Evolutionary conservation across 106 monocot species (phyloP).

Genomic region (Platanthera guangdongensis): DNA sequence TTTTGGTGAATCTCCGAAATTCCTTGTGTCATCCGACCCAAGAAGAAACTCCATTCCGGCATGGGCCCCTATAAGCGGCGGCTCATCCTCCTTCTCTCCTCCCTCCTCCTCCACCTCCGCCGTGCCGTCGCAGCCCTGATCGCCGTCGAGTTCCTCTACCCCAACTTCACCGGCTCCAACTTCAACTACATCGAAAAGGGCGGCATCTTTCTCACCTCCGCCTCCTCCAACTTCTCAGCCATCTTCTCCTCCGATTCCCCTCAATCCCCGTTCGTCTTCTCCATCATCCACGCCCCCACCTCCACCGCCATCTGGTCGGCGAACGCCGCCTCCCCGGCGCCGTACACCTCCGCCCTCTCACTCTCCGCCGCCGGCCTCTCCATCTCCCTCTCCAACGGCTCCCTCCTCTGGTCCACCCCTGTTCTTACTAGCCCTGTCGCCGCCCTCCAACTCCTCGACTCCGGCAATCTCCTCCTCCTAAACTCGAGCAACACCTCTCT

Average conservation of each 20-base stretch:
- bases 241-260: slow-evolving; percentile 22
- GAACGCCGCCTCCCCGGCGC: slow-evolving; percentile 33
- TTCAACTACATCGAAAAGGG: slow-evolving; percentile 33
- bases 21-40: neutral
- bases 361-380: slow-evolving; percentile 54
- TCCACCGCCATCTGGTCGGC: slow-evolving; percentile 45
- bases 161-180: slow-evolving; percentile 41
- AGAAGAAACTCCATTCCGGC: neutral
- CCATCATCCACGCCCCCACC: slow-evolving; percentile 29
- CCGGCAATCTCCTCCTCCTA: slow-evolving; percentile 52
- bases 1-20: neutral
- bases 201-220: slow-evolving; percentile 58
- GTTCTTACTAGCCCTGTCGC: slow-evolving; percentile 11
- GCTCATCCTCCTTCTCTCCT: slow-evolving; percentile 7
- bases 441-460: slow-evolving; percentile 50
- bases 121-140: slow-evolving; percentile 14
- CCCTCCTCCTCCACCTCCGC: slow-evolving; percentile 1
- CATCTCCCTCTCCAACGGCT: slow-evolving; percentile 19
- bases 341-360: slow-evolving; percentile 20
- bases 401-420: slow-evolving; percentile 62
- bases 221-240: slow-evolving; percentile 27
- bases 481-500: slow-evolving; percentile 41
- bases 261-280: slow-evolving; percentile 38
- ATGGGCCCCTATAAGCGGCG: neutral
- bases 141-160: slow-evolving; percentile 29